Percentiles rank a stretch among this genome's conserved stretches.
phyloP scores from a whole-genome alignment of 345 rosid genomes.

The Cardiospermum halicacabum region DNA sequence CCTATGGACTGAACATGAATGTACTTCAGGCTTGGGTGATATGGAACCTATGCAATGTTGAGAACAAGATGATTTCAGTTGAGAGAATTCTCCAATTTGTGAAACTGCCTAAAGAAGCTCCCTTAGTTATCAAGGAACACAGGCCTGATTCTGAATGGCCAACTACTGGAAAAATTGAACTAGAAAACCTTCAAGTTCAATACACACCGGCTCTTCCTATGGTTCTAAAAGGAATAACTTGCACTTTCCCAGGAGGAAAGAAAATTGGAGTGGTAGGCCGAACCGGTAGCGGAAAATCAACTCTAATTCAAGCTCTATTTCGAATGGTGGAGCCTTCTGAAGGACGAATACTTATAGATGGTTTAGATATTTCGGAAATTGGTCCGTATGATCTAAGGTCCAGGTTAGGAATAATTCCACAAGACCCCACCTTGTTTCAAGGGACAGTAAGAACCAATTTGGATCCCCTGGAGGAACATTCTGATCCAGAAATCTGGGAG shows the following conservation, averaged over 20 bases:
- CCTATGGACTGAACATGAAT: conserved; percentile 81
- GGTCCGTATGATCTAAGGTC: conserved; percentile 89
- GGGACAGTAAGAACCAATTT: conserved; percentile 91
- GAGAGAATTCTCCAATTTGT: conserved; percentile 93
- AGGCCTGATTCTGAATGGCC: conserved; percentile 82
- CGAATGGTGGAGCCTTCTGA: conserved; percentile 84
- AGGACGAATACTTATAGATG: conserved; percentile 75
- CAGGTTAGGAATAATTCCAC: conserved; percentile 89
- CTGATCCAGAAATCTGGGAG: conserved; percentile 93
- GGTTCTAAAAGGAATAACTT: conserved; percentile 74
- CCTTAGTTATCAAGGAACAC: conserved; percentile 53
- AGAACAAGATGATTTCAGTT: conserved; percentile 85
- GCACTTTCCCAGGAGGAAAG: conserved; percentile 73
- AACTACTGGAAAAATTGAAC: conserved; percentile 51
- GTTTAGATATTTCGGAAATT: conserved; percentile 54
- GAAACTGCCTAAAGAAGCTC: conserved; percentile 63
- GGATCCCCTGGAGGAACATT: conserved; percentile 66
- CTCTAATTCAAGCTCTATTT: conserved; percentile 79
- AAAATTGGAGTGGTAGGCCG: conserved; percentile 88
- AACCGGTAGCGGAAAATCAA: conserved; percentile 94
- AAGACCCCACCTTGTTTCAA: conserved; percentile 92
- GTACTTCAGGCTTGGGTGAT: too few relatives aligned
- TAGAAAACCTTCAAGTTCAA: conserved; percentile 75
- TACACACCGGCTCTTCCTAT: conserved; percentile 81
- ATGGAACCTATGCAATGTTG: conserved; percentile 87